These are phyloP conservation scores for Trichoderma koningii DNA, from an alignment of 2,329 filamentous ascomycete species.

Conservation along the genomic window DNA sequence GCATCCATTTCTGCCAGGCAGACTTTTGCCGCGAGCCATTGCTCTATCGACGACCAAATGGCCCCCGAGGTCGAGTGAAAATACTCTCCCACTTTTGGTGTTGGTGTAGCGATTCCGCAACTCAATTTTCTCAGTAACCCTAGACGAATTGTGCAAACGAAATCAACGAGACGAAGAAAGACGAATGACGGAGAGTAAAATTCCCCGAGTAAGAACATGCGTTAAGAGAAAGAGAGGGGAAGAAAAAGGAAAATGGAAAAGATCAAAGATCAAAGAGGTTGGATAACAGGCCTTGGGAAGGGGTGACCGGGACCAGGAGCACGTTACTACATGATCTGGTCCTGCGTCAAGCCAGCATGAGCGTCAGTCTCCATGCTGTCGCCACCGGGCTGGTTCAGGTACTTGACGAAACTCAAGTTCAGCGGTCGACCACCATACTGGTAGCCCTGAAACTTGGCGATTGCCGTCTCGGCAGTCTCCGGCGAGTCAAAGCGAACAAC, in stretches of 20 bases:
- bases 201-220: not conserved
- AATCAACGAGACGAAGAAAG: not conserved
- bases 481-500: slow-evolving; percentile 90
- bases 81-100: not conserved
- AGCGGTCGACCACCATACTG: slow-evolving; percentile 95
- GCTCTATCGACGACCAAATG: not conserved
- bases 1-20: not conserved
- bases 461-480: slow-evolving; percentile 88
- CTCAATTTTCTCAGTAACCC: slow-evolving; percentile 25
- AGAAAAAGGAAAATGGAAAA: not conserved
- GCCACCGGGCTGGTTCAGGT: slow-evolving; percentile 67
- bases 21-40: not conserved
- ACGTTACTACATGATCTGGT: slow-evolving; percentile 85
- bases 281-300: not conserved
- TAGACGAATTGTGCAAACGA: slow-evolving; percentile 23
- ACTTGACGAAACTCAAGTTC: slow-evolving; percentile 91
- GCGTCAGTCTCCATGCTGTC: slow-evolving; percentile 85
- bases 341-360: slow-evolving; percentile 79
- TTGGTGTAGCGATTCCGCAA: slow-evolving; percentile 4
- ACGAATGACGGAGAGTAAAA: not conserved
- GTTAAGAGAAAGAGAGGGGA: not conserved
- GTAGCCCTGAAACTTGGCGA: slow-evolving; percentile 96
- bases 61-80: not conserved
- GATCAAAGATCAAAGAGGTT: not conserved
- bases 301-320: not conserved